Conservation (phyloP, 2,329 filamentous ascomycete genomes). For the Aspergillus spinulosporus region DNA sequence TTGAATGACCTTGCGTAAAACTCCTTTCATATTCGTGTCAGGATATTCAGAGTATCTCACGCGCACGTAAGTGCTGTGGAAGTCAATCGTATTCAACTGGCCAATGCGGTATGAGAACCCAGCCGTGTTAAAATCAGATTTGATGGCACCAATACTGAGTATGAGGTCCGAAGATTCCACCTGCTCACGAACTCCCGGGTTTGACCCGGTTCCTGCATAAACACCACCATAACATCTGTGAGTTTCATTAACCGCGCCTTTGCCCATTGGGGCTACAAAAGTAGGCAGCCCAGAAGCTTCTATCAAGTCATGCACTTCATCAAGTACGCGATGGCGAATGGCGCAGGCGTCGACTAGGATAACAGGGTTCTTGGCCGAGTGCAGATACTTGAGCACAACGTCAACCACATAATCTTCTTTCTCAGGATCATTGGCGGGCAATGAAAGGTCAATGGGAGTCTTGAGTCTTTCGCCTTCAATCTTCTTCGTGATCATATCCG, state of each 20-base stretch:
- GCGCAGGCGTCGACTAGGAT: slow-evolving; percentile 83
- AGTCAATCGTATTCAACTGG: slow-evolving; percentile 77
- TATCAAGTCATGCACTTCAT: slow-evolving; percentile 71
- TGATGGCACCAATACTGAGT: slow-evolving; percentile 46
- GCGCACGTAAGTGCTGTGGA: slow-evolving; percentile 73
- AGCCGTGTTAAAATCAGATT: slow-evolving; percentile 53
- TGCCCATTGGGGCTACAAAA: slow-evolving; percentile 89
- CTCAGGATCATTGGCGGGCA: slow-evolving; percentile 65
- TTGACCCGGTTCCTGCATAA: slow-evolving; percentile 76
- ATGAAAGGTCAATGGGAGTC: slow-evolving; percentile 67
- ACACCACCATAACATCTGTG: slow-evolving; percentile 76
- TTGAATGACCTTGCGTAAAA: slow-evolving; percentile 69
- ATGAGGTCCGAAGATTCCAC: slow-evolving; percentile 46
- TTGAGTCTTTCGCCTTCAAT: slow-evolving; percentile 71
- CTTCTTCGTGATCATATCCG: slow-evolving; percentile 77
- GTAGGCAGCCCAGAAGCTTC: slow-evolving; percentile 73
- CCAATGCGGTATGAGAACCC: slow-evolving; percentile 82
- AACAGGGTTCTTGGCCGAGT: slow-evolving; percentile 70
- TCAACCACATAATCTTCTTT: slow-evolving; percentile 82
- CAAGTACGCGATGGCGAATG: slow-evolving; percentile 70
- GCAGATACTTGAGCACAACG: slow-evolving; percentile 71
- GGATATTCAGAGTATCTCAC: slow-evolving; percentile 80
- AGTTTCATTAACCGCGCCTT: slow-evolving; percentile 76
- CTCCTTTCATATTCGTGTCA: slow-evolving; percentile 75
- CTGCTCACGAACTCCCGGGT: slow-evolving; percentile 49